A percentile compares a stretch with the other conserved stretches of the same genome.
These are phyloP conservation scores for Leptodontidium sp. DNA, from an alignment of 2,329 filamentous ascomycete genomes.

Conservation along the genomic window DNA sequence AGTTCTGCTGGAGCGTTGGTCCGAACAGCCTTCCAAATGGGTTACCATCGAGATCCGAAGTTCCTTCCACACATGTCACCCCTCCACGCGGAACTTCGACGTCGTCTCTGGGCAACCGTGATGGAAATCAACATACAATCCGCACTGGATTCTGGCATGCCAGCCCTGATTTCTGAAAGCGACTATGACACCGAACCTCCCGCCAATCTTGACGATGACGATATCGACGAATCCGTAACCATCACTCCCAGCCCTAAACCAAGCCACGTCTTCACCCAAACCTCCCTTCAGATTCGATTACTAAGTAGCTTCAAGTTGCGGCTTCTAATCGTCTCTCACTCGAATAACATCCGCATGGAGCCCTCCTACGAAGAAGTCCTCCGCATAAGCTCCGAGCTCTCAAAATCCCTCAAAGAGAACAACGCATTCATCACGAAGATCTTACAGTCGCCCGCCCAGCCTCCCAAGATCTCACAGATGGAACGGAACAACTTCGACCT, in stretches of 20 bases:
- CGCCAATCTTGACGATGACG: constrained; percentile 60
- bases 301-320: constrained; percentile 54
- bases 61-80: constrained; percentile 57
- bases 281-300: constrained; percentile 58
- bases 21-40: constrained; percentile 65
- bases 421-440: constrained; percentile 29
- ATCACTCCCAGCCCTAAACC: constrained; percentile 38
- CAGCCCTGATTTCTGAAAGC: constrained; percentile 54
- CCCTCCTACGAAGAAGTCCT: constrained; percentile 58
- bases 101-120: constrained; percentile 64
- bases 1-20: constrained; percentile 58
- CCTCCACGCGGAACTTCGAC: constrained; percentile 60
- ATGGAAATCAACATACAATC: constrained; percentile 62
- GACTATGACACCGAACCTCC: constrained; percentile 61
- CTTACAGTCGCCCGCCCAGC: background rate
- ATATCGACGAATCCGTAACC: constrained; percentile 52
- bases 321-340: constrained; percentile 53
- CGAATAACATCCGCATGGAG: constrained; percentile 56
- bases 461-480: constrained; percentile 21
- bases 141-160: constrained; percentile 59
- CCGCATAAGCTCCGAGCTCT: constrained; percentile 55
- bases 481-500: constrained; percentile 58
- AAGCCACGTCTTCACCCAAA: constrained; percentile 53
- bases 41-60: constrained; percentile 64
- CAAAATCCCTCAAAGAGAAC: constrained; percentile 44